Evolutionary conservation across 2,329 filamentous ascomycete genomes (phyloP).

Genomic region (Penicillium paneum): DNA sequence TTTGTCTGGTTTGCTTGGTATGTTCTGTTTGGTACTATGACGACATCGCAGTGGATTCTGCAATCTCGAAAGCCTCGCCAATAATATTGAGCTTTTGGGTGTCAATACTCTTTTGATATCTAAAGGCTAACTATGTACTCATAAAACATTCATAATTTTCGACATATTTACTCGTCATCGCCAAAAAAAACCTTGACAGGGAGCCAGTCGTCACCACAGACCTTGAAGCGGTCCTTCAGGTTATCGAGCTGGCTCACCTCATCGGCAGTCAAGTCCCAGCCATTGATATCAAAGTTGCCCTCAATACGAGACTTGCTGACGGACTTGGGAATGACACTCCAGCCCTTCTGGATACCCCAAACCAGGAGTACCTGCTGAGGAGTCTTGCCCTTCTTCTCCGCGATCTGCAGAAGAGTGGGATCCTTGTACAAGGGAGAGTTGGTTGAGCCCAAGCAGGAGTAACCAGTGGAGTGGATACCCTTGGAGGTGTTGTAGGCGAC

Average conservation of each 20-base stretch:
- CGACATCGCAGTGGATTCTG: not conserved
- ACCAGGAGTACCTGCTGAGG: slow-evolving; percentile 56
- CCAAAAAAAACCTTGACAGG: slow-evolving; percentile 79
- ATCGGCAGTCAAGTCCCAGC: slow-evolving; percentile 68
- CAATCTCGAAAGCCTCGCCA: too few species aligned
- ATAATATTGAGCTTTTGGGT: too few species aligned
- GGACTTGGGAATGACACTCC: slow-evolving; percentile 81
- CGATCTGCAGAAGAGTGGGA: slow-evolving; percentile 50
- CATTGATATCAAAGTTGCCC: slow-evolving; percentile 72
- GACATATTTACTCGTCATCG: slow-evolving; percentile 65
- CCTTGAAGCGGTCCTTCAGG: slow-evolving; percentile 75
- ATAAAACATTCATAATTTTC: slow-evolving; percentile 17
- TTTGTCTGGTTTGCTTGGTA: not conserved
- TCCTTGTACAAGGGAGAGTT: slow-evolving; percentile 56
- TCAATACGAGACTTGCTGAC: slow-evolving; percentile 71
- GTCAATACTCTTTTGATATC: slow-evolving; percentile 19
- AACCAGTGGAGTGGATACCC: slow-evolving; percentile 55
- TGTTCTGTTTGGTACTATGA: not conserved
- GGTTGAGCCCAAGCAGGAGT: slow-evolving; percentile 56
- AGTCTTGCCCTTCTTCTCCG: slow-evolving; percentile 55
- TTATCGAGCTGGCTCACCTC: slow-evolving; percentile 67
- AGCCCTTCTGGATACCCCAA: slow-evolving; percentile 79
- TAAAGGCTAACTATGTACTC: slow-evolving; percentile 23
- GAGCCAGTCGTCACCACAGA: slow-evolving; percentile 68
- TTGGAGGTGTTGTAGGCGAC: slow-evolving; percentile 51